These are phyloP conservation scores for Globisporangium mamillatum DNA, from an alignment of 352 stramenopile species.

Conservation along the genomic window DNA sequence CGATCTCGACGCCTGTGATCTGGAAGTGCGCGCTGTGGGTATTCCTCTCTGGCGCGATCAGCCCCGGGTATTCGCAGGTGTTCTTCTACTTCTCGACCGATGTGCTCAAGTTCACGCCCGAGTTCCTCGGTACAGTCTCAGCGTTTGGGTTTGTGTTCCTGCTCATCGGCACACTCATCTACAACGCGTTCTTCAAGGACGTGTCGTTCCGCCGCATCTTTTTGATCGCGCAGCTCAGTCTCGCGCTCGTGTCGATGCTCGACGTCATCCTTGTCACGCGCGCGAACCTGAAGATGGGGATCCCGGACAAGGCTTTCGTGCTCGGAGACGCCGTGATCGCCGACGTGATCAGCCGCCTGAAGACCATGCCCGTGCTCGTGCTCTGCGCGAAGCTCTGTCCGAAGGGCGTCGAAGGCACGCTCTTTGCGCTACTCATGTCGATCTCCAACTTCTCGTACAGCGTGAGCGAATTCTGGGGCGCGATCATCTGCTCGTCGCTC, in stretches of 20 bases:
- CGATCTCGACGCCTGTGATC: conserved; percentile 88
- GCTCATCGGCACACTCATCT: conserved; percentile 76
- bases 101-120: conserved; percentile 92
- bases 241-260: conserved; percentile 67
- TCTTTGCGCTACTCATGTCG: conserved; percentile 97
- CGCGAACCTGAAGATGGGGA: conserved; percentile 88
- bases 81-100: conserved; percentile 97
- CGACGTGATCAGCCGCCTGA: conserved; percentile 77
- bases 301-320: conserved; percentile 95
- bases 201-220: conserved; percentile 93
- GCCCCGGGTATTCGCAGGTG: conserved; percentile 92
- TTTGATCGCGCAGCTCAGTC: conserved; percentile 79
- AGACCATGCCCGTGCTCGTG: conserved; percentile 93
- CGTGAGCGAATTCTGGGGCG: conserved; percentile 92
- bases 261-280: conserved; percentile 91
- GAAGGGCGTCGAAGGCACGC: conserved; percentile 93
- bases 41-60: conserved; percentile 92
- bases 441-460: conserved; percentile 95
- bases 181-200: conserved; percentile 88
- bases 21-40: conserved; percentile 96
- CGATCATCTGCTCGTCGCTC: conserved; percentile 84
- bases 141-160: conserved; percentile 78
- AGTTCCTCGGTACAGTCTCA: conserved; percentile 92
- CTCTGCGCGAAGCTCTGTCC: conserved; percentile 94
- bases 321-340: conserved; percentile 93